A percentile compares a stretch with the other conserved stretches of the same genome.
Conservation (phyloP, 75 land plant genomes). For the Pinus tabuliformis region DNA sequence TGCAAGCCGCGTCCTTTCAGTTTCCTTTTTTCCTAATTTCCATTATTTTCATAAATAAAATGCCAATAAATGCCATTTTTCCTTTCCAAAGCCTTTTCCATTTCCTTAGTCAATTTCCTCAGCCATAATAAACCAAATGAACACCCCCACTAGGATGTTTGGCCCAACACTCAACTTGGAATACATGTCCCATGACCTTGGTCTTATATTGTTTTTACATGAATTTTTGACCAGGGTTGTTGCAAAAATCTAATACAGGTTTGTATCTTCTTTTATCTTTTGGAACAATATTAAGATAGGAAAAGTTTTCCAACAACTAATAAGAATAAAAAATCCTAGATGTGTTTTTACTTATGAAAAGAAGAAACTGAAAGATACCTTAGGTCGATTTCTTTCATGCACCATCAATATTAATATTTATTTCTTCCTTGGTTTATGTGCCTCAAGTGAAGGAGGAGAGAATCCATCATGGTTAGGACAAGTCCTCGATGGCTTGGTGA, state of each 20-base stretch:
- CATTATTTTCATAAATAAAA: too few relatives aligned
- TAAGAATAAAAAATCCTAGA: neutral
- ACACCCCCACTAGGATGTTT: too few relatives aligned
- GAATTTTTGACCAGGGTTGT: too few relatives aligned
- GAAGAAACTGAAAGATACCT: neutral
- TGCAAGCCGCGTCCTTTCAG: too few relatives aligned
- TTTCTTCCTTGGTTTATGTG: neutral
- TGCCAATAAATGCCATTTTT: too few relatives aligned
- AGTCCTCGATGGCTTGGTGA: constrained; percentile 86
- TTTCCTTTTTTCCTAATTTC: too few relatives aligned
- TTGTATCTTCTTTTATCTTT: neutral
- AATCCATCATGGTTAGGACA: constrained; percentile 83
- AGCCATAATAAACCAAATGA: too few relatives aligned
- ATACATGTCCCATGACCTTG: too few relatives aligned
- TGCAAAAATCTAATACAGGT: constrained; percentile 99
- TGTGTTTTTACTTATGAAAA: neutral
- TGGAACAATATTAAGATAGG: neutral
- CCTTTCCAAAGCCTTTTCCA: too few relatives aligned
- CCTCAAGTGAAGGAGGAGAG: constrained; percentile 97
- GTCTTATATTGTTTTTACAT: too few relatives aligned
- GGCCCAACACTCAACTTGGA: too few relatives aligned
- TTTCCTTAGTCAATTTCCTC: too few relatives aligned
- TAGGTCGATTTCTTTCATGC: neutral
- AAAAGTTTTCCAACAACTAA: neutral
- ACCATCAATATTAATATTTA: neutral